Evolutionary conservation across 164 flowering plant genomes (phyloP), one percentile per base, ranked within the genome.

Genomic region (Protea cynaroides): DNA sequence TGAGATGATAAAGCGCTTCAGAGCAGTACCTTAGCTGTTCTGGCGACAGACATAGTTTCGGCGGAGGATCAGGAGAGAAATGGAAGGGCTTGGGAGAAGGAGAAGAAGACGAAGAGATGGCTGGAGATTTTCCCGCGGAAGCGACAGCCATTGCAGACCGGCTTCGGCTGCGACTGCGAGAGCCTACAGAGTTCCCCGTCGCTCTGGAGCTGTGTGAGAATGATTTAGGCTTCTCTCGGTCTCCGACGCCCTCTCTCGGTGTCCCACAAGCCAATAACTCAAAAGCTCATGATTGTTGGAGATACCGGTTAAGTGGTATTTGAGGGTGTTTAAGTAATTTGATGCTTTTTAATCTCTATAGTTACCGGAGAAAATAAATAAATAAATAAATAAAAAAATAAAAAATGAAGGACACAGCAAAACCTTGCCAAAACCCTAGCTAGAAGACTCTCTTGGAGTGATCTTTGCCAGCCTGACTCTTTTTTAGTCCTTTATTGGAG

Each of bases 1-100:
- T 76, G 72, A 89, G 72, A 60, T 58, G 46, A 3, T 25, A 43
- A 57, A 87, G 80, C 37, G 92, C 96, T 49, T 84, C 72, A 13
- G 77, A 70, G 78, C 90, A 87, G 75, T 53, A 25, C 3, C 62
- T 60, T 24, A 64, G n/a, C 76, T 89, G 92, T 64, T 87, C 82
- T 29, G 81, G 50, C 2, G 86, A 68, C 58, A 89, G 78, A 9
- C 67, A 24, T 21, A 68, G 60, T 52, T 62, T 69, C 4, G 72
- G 74, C 24, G 85, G 81, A 37, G 68, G 38, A 63, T 76, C 80
- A 55, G 73, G 21, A 7, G 83, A 70, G 75, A 76, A 71, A 22
- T 71, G 49, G 21, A 71, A 72, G 54, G 68, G 58, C 51, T 25
- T 58, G 17, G 61, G 14, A 25, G 64, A 44, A 44, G 66, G n/a